Base-by-base conservation (phyloP, 2,329 filamentous ascomycete species). In the Pezicula carpinea region DNA sequence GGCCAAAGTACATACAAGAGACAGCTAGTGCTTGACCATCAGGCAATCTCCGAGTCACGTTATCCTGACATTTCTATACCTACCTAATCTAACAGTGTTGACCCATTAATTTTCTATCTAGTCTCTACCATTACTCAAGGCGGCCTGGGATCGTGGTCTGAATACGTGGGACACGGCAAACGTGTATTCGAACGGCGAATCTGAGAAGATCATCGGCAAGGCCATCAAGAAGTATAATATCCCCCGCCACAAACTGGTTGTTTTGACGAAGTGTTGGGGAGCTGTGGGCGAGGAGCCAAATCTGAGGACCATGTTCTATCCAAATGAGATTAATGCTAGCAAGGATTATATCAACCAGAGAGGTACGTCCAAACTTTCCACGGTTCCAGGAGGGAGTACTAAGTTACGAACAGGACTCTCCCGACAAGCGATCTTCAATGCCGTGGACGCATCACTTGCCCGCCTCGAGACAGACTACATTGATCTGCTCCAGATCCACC, bases 401-500 rank as follows among this genome's bases (percentile, higher is more conserved):
- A 17, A 40, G 11, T 13, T 31, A 29, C 13, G 26, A 29, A 29
- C 21, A 44, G 82, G 83, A 0, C 66, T 87, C 17, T 80, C 76
- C 17, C 70, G 84, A 39, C 79, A 79, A 57, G 77, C 82, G 48
- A 82, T 87, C 54, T 80, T 87, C 57, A 76, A 83, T 53, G 77
- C 80, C 0, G 83, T 87, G 4, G 74, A 86, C 11, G 74, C 71
- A 35, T 82, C 76, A 43, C 66, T 82, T 3, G 64, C 69, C 44
- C 66, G 79, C 19, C 67, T 85, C 29, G 74, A 72, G 19, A 80
- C 73, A 2, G 54, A 66, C 1, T 82, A 84, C 62, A 76, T 82
- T 51, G 78, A 81, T 61, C 70, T 82, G 4, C 66, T 83, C 17
- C 79, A 82, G 61, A 79, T 83, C 49, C 79, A 83, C 55, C 70